Base-by-base conservation (phyloP, 2,329 filamentous ascomycete genomes). In the Colletotrichum sp. region DNA sequence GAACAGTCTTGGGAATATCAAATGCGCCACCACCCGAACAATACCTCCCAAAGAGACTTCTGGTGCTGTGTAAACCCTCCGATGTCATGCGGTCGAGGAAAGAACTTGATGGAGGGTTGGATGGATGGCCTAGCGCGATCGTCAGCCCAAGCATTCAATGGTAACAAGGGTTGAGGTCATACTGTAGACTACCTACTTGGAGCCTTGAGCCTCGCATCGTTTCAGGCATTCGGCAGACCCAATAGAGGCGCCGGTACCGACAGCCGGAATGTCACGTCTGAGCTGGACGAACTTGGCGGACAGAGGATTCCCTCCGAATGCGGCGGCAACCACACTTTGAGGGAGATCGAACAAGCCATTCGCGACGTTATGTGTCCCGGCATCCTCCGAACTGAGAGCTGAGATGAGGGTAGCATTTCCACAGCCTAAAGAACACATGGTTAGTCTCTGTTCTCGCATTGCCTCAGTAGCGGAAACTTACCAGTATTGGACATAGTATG, bases 401-500 rank as follows among this genome's bases (percentile, higher is more conserved):
- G 86, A 88, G 71, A 90, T 80, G 56, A 90, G 84, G 48, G 87
- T 86, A 2, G 87, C 85, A 52, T 88, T 86, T 24, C 85, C 84
- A 79, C 88, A 90, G 58, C 83, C 87, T 88, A 13, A 7, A 18
- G 34, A 43, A 24, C 12, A 52, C 10, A 21, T n/a, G 34, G 65
- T 75, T 24, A 75, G 76, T 13, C 4, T n/a, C 10, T 28, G 9
- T 18, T 21, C 3, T 10, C 21, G 5, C 7, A 21, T 21, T 6
- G 21, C 12, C 1, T 28, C 9, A 28, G 24, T 7, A n/a, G 4
- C 21, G 5, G 18, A n/a, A 43, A 80, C 83, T 66, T 79, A 85
- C 87, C 86, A 69, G 84, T 86, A 78, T 89, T 89, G 77, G 86
- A 84, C 88, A 90, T 90, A 67, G 83, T 84, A 78, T 90, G 88